These are phyloP conservation scores for Kwoniella bestiolae DNA, from an alignment of 768 basidiomycete genomes.

Conservation along the genomic window DNA sequence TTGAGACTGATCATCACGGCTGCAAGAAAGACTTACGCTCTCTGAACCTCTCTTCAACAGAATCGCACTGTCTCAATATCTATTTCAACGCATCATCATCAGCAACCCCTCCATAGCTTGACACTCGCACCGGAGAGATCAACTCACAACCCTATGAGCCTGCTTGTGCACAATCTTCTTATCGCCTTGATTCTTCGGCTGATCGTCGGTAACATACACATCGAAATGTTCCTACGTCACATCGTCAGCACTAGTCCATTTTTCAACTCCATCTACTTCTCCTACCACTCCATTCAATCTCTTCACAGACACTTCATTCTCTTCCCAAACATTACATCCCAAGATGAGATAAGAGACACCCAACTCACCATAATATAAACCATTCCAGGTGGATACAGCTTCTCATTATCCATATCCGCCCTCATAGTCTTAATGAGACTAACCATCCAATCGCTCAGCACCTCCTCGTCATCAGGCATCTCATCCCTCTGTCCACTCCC, in stretches of 20 bases:
- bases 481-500: neutral
- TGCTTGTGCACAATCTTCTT: slow-evolving; percentile 25
- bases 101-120: neutral
- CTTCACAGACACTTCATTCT: no score
- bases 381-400: slow-evolving; percentile 56
- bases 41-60: slow-evolving; percentile 48
- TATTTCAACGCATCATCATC: slow-evolving; percentile 2
- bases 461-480: slow-evolving; percentile 34
- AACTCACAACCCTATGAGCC: slow-evolving; percentile 37
- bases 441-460: slow-evolving; percentile 55
- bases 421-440: slow-evolving; percentile 57
- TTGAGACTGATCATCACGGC: neutral
- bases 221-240: slow-evolving; percentile 45
- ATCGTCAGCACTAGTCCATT: no score
- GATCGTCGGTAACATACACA: slow-evolving; percentile 34
- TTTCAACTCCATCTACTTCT: no score
- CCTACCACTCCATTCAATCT: no score
- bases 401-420: slow-evolving; percentile 58
- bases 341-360: neutral
- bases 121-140: neutral
- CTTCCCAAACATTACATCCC: no score
- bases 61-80: slow-evolving; percentile 40
- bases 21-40: slow-evolving; percentile 40
- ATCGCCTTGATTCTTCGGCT: neutral
- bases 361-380: slow-evolving; percentile 53